Evolutionary conservation across 257 asterid species (phyloP), one percentile per base, ranked within the genome.

Genomic region (Plantago elongata): DNA sequence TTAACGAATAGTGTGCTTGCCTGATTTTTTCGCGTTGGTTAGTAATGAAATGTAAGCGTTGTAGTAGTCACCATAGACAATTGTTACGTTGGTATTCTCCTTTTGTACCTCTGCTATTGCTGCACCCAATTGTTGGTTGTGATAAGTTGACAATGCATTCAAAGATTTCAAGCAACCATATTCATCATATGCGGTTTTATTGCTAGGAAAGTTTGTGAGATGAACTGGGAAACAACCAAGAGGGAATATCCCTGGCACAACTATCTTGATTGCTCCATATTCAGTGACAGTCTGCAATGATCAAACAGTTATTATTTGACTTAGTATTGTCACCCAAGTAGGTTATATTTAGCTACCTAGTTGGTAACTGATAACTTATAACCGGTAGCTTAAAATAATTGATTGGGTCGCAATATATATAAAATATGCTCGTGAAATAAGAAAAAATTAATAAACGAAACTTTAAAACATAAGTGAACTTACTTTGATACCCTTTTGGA

Each of bases 171-270:
- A 3, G 66, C 79, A 74, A 29, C 64, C 58, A 9, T 14, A n/a
- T 7, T 62, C 43, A 51, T 74, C 76, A 1, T 75, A 62, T 5
- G 64, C 61, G 0, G 40, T 29, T 70, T 51, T 16, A 2, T 49
- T 69, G 38, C 56, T 63, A 9, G 10, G 13, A 37, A 70, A 70
- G 4, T 13, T 62, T 45, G 79, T 62, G 3, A 62, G 55, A 34
- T 49, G 51, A 57, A 18, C 48, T 54, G 68, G 65, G 5, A 61
- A 43, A 62, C 76, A 69, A 51, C 79, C 79, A 5, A 61, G 57
- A 38, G 79, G 73, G 16, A 65, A 65, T 30, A 54, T 17, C 8
- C 76, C 79, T 7, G 70, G 76, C 27, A 66, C 69, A n/a, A 69
- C 66, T 0, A 65, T 16, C 11, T 64, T 54, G 12, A 42, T 54